Conservation (phyloP, 2,329 filamentous ascomycete genomes). For the Beauveria bassiana region DNA sequence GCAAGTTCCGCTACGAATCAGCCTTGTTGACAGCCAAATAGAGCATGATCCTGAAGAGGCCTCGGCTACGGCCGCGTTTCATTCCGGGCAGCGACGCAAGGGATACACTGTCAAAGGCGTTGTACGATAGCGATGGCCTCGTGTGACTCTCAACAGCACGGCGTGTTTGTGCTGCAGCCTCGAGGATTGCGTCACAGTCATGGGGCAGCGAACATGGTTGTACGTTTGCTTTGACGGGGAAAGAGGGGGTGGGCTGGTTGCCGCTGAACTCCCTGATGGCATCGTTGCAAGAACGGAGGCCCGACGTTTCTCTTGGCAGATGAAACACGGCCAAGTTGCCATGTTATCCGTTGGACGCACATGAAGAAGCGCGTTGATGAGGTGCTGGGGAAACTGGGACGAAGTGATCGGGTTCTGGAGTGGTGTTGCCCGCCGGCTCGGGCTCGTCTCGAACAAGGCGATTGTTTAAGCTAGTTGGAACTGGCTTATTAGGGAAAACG, state of each 20-base stretch:
- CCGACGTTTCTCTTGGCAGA: not conserved
- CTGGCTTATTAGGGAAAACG: too few relatives aligned
- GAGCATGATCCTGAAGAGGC: not conserved
- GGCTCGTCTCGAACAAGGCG: not conserved
- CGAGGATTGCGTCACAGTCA: too few relatives aligned
- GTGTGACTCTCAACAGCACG: not conserved
- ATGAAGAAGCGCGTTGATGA: too few relatives aligned
- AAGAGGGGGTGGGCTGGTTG: too few relatives aligned
- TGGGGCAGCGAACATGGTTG: too few relatives aligned
- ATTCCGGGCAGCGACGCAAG: not conserved
- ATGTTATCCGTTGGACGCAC: not conserved
- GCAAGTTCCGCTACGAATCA: not conserved
- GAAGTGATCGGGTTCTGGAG: not conserved
- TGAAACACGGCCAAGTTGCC: not conserved
- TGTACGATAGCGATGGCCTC: not conserved
- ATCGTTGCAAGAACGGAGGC: too few relatives aligned
- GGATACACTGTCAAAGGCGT: not conserved
- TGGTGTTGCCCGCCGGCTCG: not conserved
- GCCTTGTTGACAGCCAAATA: not conserved
- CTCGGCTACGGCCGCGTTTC: not conserved
- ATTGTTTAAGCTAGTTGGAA: too few relatives aligned
- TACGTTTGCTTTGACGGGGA: too few relatives aligned
- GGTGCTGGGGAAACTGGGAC: too few relatives aligned
- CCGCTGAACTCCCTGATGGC: too few relatives aligned
- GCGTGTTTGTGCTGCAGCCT: not conserved